phyloP scores from a whole-genome alignment of 1,284 basidiomycete genomes.

The Mycena citricolor region DNA sequence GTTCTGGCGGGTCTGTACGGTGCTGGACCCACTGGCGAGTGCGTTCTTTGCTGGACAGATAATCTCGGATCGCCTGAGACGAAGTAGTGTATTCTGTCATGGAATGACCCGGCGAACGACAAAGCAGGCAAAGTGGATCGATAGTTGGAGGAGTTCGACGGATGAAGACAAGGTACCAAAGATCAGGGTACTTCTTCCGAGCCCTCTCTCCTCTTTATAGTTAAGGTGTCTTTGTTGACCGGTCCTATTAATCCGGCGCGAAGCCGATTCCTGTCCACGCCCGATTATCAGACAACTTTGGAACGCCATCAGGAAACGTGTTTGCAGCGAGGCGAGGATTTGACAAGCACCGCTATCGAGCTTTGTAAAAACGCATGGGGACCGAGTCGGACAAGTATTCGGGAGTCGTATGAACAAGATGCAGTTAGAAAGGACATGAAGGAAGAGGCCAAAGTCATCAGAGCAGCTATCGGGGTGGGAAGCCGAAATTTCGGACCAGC shows the following conservation, averaged over 20 bases:
- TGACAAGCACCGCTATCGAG: too few species aligned
- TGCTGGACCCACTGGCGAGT: slow-evolving; percentile 60
- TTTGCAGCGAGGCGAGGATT: slow-evolving; percentile 18
- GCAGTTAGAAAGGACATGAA: too few species aligned
- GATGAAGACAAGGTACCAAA: slow-evolving; percentile 25
- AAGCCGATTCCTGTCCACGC: slow-evolving; percentile 15
- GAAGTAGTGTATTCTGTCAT: slow-evolving; percentile 71
- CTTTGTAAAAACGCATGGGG: too few species aligned
- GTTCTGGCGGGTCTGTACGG: slow-evolving; percentile 38
- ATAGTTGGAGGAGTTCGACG: slow-evolving; percentile 17
- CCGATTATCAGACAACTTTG: slow-evolving; percentile 13
- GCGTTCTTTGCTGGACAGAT: slow-evolving; percentile 54
- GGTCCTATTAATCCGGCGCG: slow-evolving; percentile 15
- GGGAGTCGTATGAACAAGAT: too few species aligned
- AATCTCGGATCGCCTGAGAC: slow-evolving; percentile 56
- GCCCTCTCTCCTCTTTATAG: slow-evolving; percentile 20
- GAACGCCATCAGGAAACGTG: slow-evolving; percentile 22
- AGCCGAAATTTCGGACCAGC: too few species aligned
- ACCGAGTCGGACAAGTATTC: too few species aligned
- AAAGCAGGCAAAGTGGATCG: slow-evolving; percentile 16
- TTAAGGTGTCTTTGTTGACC: slow-evolving; percentile 18
- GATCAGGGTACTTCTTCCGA: too few species aligned
- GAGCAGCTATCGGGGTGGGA: too few species aligned
- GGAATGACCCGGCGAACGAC: slow-evolving; percentile 15
- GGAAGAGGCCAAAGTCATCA: too few species aligned